These are phyloP conservation scores for Monascus ruber DNA, from an alignment of 2,329 filamentous ascomycete genomes.

Conservation along the genomic window DNA sequence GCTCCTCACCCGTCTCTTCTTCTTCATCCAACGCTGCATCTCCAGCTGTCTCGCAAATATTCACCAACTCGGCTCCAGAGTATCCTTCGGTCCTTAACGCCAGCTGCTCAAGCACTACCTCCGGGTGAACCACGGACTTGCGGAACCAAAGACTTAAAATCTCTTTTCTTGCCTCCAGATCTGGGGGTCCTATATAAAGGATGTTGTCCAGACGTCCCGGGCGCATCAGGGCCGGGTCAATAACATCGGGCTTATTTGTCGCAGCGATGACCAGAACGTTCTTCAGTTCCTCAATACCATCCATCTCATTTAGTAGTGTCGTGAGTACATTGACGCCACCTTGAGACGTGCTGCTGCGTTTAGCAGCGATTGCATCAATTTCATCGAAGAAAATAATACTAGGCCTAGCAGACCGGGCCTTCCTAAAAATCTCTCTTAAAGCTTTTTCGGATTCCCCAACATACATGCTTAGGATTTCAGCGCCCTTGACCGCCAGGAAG, in stretches of 20 bases:
- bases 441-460: conserved; percentile 87
- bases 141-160: conserved; percentile 61
- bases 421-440: conserved; percentile 72
- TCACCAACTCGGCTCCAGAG: conserved; percentile 73
- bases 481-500: conserved; percentile 88
- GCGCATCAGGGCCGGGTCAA: conserved; percentile 76
- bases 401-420: conserved; percentile 72
- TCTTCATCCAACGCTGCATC: conserved; percentile 42
- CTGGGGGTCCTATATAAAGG: conserved; percentile 76
- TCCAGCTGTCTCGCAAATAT: conserved; percentile 43
- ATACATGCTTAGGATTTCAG: conserved; percentile 91
- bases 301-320: conserved; percentile 87
- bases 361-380: conserved; percentile 71
- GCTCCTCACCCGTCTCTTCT: conserved; percentile 30
- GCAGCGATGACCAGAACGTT: conserved; percentile 82
- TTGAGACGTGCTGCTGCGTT: conserved; percentile 40
- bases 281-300: conserved; percentile 75
- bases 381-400: conserved; percentile 97
- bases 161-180: conserved; percentile 58
- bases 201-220: conserved; percentile 76
- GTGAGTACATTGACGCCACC: conserved; percentile 69
- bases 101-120: conserved; percentile 55
- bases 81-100: conserved; percentile 60
- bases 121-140: conserved; percentile 47
- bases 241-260: conserved; percentile 76